These are phyloP conservation scores for Blastocystis sp. DNA, from an alignment of 352 stramenopile species.

Conservation along the genomic window DNA sequence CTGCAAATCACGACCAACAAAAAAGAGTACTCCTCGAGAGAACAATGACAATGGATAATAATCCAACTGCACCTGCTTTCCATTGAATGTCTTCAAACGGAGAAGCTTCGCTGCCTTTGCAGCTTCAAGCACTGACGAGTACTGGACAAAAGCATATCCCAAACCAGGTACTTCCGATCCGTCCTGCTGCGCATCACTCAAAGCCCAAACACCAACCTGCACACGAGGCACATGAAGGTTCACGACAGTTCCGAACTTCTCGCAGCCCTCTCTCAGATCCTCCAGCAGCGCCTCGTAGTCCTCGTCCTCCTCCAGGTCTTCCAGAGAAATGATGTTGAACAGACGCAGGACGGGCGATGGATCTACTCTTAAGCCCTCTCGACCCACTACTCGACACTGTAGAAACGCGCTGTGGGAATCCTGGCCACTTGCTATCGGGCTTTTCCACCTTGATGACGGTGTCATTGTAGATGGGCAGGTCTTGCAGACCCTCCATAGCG, in stretches of 20 bases:
- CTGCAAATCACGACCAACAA: not conserved
- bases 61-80: constrained; percentile 57
- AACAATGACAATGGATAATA: constrained; percentile 59
- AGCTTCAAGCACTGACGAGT: constrained; percentile 38
- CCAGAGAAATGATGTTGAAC: constrained; percentile 50
- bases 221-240: not conserved
- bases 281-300: constrained; percentile 50
- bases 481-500: constrained; percentile 52
- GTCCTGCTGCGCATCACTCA: not conserved
- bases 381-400: constrained; percentile 24
- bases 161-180: not conserved
- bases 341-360: constrained; percentile 51
- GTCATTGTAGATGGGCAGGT: constrained; percentile 21
- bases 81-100: constrained; percentile 56
- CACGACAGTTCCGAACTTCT: constrained; percentile 31
- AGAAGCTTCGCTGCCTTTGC: constrained; percentile 1
- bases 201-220: not conserved
- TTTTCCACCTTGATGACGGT: constrained; percentile 8
- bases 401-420: constrained; percentile 44
- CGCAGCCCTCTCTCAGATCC: constrained; percentile 15
- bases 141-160: constrained; percentile 55
- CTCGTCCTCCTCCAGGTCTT: constrained; percentile 58
- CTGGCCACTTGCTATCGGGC: constrained; percentile 45
- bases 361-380: not conserved
- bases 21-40: not conserved